phyloP scores from a whole-genome alignment of 73 alveolate species.

The Tetrahymena malaccensis region DNA sequence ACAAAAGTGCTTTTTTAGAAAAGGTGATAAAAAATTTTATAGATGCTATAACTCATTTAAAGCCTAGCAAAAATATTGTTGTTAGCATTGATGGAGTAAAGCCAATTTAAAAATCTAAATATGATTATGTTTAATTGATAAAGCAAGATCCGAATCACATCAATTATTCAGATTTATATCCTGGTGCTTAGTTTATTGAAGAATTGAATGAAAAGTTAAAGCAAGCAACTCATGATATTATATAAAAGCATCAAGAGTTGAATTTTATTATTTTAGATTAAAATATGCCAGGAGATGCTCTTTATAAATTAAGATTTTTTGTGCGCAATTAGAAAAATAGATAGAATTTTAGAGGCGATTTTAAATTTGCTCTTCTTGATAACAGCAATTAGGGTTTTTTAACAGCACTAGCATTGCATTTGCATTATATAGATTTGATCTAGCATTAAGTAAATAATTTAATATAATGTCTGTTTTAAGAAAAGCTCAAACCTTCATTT shows the following conservation, averaged over 20 bases:
- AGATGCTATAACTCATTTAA: neutral
- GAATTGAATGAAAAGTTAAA: neutral
- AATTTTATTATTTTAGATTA: neutral
- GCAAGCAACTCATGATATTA: neutral
- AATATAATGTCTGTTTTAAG: neutral
- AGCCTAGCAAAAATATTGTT: neutral
- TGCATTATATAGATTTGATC: neutral
- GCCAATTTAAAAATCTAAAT: neutral
- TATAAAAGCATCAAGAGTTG: neutral
- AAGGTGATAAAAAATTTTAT: neutral
- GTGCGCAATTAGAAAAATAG: neutral
- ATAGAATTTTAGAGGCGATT: neutral
- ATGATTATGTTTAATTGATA: neutral
- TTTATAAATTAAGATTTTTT: neutral
- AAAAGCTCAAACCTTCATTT: neutral
- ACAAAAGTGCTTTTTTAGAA: neutral
- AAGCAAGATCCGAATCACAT: neutral
- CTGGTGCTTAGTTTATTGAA: neutral
- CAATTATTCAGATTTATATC: neutral
- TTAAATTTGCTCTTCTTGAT: neutral
- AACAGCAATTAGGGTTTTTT: neutral
- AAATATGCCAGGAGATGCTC: neutral
- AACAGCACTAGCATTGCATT: neutral
- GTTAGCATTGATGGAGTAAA: neutral
- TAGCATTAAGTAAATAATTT: neutral